Evolutionary conservation across 441 rosid genomes (phyloP), one percentile per base, ranked within the genome.

Genomic region (Euphorbia corollata): DNA sequence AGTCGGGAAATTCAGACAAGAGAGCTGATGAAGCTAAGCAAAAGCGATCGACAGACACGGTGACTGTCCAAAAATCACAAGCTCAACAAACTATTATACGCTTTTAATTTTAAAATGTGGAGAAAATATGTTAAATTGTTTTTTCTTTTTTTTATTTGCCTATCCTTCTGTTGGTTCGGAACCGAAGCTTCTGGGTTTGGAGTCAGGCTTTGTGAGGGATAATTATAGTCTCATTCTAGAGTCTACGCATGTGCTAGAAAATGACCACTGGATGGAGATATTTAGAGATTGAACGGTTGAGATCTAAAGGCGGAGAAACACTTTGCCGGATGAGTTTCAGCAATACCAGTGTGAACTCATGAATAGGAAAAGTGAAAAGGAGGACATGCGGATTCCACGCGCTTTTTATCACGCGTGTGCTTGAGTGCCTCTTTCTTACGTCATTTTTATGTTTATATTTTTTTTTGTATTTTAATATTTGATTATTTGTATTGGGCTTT

Each of bases 351-450:
- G 45, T 15, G 58, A 19, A 20, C 54, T 15, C 2, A 45, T 27
- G 6, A 2, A 43, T 6, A n/a, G 32, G 59, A 68, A 63, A 64
- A 59, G n/a, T 36, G n/a, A 2, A 45, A 68, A 60, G 20, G 62
- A 36, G 71, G 59, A 22, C 60, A 48, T 61, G 53, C 72, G 60
- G 65, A 60, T 68, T 68, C 65, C 72, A 68, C 72, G 72, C 72
- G 72, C 72, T 50, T 22, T 68, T 68, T 13, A 38, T 61, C 53
- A 68, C 18, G 60, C 72, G 72, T 68, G 60, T 4, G 0, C 1
- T 43, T 16, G 12, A 45, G 20, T 22, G 18, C 51, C 38, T 13
- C 59, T 68, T 48, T 48, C 16, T 45, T 45, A 9, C 16, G 20
- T 2, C 2, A 38, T 36, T 36, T 61, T 41, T 15, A 0, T 24